Conservation (phyloP, 2,329 filamentous ascomycete genomes). For the Arachnopeziza araneosa region DNA sequence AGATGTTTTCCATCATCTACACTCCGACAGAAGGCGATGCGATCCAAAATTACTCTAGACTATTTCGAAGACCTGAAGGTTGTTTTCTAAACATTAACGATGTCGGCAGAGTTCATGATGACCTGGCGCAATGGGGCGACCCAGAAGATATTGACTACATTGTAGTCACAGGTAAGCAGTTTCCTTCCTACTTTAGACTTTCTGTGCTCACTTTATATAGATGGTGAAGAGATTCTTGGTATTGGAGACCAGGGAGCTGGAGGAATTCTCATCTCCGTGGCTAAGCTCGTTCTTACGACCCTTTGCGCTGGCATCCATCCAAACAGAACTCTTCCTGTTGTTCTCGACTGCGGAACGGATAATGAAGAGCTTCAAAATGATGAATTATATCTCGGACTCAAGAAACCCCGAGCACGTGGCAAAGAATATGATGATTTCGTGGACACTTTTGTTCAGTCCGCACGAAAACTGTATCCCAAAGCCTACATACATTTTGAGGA, state of each 20-base stretch:
- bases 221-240: slow-evolving; percentile 70
- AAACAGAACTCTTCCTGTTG: slow-evolving; percentile 70
- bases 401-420: slow-evolving; percentile 60
- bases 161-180: slow-evolving; percentile 65
- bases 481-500: slow-evolving; percentile 90
- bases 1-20: slow-evolving; percentile 90
- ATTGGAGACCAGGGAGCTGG: slow-evolving; percentile 88
- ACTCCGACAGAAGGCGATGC: slow-evolving; percentile 87
- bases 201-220: slow-evolving; percentile 28
- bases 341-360: slow-evolving; percentile 81
- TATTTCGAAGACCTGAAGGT: slow-evolving; percentile 75
- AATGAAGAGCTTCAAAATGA: slow-evolving; percentile 71
- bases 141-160: slow-evolving; percentile 81
- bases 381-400: slow-evolving; percentile 72
- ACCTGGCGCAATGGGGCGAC: slow-evolving; percentile 62
- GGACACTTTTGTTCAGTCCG: slow-evolving; percentile 64
- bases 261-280: slow-evolving; percentile 76
- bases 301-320: slow-evolving; percentile 84
- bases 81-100: slow-evolving; percentile 75
- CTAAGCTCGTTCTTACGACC: slow-evolving; percentile 77
- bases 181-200: slow-evolving; percentile 36
- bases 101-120: slow-evolving; percentile 57
- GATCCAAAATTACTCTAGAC: slow-evolving; percentile 73
- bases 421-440: slow-evolving; percentile 72
- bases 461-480: slow-evolving; percentile 64